Evolutionary conservation across 208 protist species (phyloP).

Genomic region (Leishmania braziliensis): DNA sequence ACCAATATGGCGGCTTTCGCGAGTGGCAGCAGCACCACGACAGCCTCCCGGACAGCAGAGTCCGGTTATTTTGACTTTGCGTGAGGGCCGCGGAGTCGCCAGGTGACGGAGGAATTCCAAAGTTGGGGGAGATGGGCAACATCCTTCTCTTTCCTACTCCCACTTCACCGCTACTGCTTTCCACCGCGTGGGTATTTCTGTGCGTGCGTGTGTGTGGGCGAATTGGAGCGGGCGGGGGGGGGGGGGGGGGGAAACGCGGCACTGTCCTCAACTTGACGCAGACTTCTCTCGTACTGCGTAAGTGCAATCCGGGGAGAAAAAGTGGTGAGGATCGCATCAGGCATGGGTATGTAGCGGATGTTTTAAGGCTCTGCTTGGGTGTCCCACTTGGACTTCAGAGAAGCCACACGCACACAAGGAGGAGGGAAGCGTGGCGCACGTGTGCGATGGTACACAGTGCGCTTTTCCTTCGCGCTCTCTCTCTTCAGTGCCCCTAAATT

Average conservation of each 20-base stretch:
- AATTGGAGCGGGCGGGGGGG: too few relatives aligned
- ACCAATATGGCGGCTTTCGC: constrained; percentile 5
- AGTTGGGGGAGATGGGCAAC: background rate
- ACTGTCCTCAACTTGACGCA: background rate
- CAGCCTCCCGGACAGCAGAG: constrained; percentile 6
- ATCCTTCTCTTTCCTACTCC: background rate
- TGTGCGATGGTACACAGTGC: background rate
- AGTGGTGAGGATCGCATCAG: background rate
- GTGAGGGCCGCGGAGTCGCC: background rate
- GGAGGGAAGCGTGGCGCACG: background rate
- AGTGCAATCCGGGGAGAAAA: background rate
- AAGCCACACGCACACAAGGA: background rate
- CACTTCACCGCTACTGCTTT: background rate
- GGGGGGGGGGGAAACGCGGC: too few relatives aligned
- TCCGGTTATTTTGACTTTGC: constrained; percentile 33
- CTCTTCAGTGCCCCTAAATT: background rate
- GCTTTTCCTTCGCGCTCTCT: background rate
- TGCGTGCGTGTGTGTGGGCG: background rate
- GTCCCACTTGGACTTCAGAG: background rate
- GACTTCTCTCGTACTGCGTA: background rate
- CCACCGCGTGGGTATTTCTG: background rate
- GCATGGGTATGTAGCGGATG: background rate
- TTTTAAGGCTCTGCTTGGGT: background rate
- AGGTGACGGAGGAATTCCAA: background rate
- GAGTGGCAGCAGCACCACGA: constrained; percentile 5